Conservation (phyloP, 176 grass and related monocot species). For the Puccinellia tenuiflora region DNA sequence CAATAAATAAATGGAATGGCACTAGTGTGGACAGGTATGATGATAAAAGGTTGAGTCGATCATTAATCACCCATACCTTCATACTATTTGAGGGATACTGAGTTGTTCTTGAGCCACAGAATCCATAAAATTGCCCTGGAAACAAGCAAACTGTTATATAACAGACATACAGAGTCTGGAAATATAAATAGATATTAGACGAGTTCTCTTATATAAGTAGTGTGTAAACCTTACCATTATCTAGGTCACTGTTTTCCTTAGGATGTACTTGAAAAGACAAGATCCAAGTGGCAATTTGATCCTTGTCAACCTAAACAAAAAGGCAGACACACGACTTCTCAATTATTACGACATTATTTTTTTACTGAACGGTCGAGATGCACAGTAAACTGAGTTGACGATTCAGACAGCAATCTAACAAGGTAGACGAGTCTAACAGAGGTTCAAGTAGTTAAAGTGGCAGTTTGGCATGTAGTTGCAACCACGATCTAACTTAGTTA, state of each 20-base stretch:
- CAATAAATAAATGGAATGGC: slow-evolving; percentile 1
- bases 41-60: not conserved
- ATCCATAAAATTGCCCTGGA: slow-evolving; percentile 78
- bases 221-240: slow-evolving; percentile 39
- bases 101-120: slow-evolving; percentile 79
- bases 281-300: slow-evolving; percentile 67
- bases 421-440: not conserved
- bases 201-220: not conserved
- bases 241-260: slow-evolving; percentile 5
- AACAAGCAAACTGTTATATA: not conserved
- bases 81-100: slow-evolving; percentile 37
- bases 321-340: not conserved
- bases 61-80: slow-evolving; percentile 22
- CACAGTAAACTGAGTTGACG: too few relatives aligned
- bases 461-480: not conserved
- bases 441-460: not conserved
- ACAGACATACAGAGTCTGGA: not conserved
- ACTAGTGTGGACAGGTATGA: not conserved
- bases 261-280: slow-evolving; percentile 85
- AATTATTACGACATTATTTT: too few relatives aligned
- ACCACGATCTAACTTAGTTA: not conserved
- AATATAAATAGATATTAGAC: not conserved
- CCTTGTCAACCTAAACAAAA: slow-evolving; percentile 63
- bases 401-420: not conserved
- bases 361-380: too few relatives aligned